These are phyloP conservation scores for Hansenula anomala DNA, from an alignment of 1,139 yeast genomes.

Conservation along the genomic window DNA sequence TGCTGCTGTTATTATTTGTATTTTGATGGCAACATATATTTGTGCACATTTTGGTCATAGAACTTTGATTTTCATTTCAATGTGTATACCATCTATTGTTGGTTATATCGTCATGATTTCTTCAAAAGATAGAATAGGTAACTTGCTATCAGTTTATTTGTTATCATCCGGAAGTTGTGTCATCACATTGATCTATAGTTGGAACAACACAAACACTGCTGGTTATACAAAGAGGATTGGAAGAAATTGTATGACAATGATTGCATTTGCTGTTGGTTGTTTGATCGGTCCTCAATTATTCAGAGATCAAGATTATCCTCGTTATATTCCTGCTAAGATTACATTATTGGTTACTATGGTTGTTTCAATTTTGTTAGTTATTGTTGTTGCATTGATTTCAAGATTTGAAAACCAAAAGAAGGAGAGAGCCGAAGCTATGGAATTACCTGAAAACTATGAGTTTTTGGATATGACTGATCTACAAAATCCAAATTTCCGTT, in stretches of 20 bases:
- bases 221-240: conserved; percentile 38
- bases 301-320: conserved; percentile 34
- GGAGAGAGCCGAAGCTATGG: conserved; percentile 16
- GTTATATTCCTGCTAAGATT: conserved; percentile 44
- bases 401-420: conserved; percentile 28
- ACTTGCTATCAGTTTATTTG: conserved; percentile 36
- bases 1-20: conserved; percentile 34
- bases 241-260: conserved; percentile 37
- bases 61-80: conserved; percentile 31
- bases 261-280: conserved; percentile 34
- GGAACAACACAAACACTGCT: conserved; percentile 32
- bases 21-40: conserved; percentile 28
- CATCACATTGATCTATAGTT: conserved; percentile 37
- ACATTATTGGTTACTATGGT: conserved; percentile 39
- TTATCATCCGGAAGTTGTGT: conserved; percentile 34
- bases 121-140: conserved; percentile 32
- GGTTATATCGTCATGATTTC: conserved; percentile 40
- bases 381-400: conserved; percentile 26
- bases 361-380: conserved; percentile 16
- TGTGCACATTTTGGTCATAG: conserved; percentile 14
- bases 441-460: conserved; percentile 33
- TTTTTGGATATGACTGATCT: conserved; percentile 46
- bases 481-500: conserved; percentile 44
- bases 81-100: conserved; percentile 37
- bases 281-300: conserved; percentile 42